Evolutionary conservation across 163 green algal species (phyloP), one percentile per base, ranked within the genome.

Genomic region (Chloromonas sp.): DNA sequence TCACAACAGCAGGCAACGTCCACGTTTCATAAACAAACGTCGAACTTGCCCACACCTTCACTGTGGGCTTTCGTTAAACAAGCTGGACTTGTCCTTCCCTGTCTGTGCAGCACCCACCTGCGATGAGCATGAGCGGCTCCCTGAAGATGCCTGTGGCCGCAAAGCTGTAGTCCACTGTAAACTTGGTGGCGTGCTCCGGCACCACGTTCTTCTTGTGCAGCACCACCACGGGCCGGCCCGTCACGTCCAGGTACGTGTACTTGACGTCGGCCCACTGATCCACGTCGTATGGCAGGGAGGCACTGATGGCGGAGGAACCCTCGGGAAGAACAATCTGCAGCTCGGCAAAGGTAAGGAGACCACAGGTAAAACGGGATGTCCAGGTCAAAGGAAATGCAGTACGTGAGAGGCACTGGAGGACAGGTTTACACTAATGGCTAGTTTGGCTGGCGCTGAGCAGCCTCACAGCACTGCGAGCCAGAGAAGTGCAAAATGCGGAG

Each of bases 161-260:
- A 83, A 96, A 96, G 58, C 70, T 86, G 89, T 98, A 98, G 57
- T 87, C 84, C 3, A 97, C 91, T 57, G 84, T 89, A 83, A 98
- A 92, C 84, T 90, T 87, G 80, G 86, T 11, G 2, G 88, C 84
- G 71, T 95, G 91, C 58, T 96, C 93, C 0, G 90, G 88, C 15
- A 95, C 93, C 5, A 96, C 36, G 84, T 96, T 94, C 15, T 2
- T 15, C 86, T 91, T 92, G n/a, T 85, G 85, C 60, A 98, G 89
- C 76, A 96, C 94, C 79, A 98, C 77, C 78, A 98, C 95, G 1
- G 94, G 94, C 1, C 95, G 91, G 14, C 94, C 94, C 3, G 82
- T 89, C 0, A 93, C 93, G 90, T 98, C 95, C 78, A 98, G 90
- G 88, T 98, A 98, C 1, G 95, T 95, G 87, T 89, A 94, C 87